Evolutionary conservation across 106 monocot species (phyloP), one percentile per base, ranked within the genome.

Genomic region (Phalaenopsis aphrodite): DNA sequence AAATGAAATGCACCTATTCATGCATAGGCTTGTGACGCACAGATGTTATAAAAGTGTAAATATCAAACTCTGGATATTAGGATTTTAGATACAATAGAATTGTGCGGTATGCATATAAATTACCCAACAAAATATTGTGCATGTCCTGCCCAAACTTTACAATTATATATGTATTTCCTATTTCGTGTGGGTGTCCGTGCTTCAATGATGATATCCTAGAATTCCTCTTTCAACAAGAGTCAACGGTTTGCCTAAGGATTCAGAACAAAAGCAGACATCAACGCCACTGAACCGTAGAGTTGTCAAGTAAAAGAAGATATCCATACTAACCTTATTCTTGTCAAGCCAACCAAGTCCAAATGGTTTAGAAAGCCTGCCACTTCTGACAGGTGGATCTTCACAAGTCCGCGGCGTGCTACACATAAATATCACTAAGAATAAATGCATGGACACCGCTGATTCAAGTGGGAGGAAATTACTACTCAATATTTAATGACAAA

Each of bases 311-410:
- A 61, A 18, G 21, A 61, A 15, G 3, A 61, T 61, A 5, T 61
- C 58, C 58, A 61, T 61, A 19, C 73, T 73, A 56, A 93, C 95
- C 91, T 95, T 95, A 71, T 87, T 95, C 82, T 83, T 95, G 74
- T 95, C 92, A 52, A 84, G 91, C 95, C 95, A 95, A 24, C 93
- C 89, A 90, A 90, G 90, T 61, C 93, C 89, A 89, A 90, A 93
- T 61, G 87, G 87, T 83, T 83, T 92, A 55, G 95, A 88, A 75
- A 95, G 84, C 76, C 93, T 81, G 75, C 93, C 41, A 85, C 83
- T 94, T 84, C 84, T 87, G 55, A 39, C 24, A 41, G 88, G 83
- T 23, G 79, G 80, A 68, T 92, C 87, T 24, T 86, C 82, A 49
- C 41, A 74, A 64, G 58, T 57, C 66, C 43, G 79, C 30, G 69